Evolutionary conservation across 1,284 basidiomycete species (phyloP).

Genomic region (Vanrija sp.): DNA sequence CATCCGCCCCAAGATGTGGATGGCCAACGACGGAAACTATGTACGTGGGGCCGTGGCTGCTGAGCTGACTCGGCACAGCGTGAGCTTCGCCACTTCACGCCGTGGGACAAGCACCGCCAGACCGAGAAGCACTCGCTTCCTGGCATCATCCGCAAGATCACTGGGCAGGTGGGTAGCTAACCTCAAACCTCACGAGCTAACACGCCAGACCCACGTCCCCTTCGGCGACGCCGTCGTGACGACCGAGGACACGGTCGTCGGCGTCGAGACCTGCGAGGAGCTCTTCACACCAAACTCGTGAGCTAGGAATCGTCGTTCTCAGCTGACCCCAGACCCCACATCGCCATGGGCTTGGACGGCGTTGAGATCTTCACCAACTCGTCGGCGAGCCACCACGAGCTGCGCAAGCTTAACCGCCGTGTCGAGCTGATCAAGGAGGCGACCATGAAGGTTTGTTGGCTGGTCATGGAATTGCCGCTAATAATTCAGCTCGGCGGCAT

Average conservation of each 20-base stretch:
- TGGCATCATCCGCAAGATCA: slow-evolving; percentile 75
- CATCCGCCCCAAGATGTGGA: slow-evolving; percentile 98
- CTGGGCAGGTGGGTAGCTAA: slow-evolving; percentile 67
- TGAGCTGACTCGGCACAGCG: slow-evolving; percentile 50
- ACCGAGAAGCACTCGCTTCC: slow-evolving; percentile 88
- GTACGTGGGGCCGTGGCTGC: slow-evolving; percentile 22
- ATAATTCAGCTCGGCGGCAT: slow-evolving; percentile 76
- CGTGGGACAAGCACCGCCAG: slow-evolving; percentile 83
- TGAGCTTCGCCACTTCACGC: slow-evolving; percentile 92
- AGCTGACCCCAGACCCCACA: slow-evolving; percentile 69
- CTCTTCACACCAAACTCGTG: slow-evolving; percentile 93
- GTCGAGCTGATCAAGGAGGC: slow-evolving; percentile 96
- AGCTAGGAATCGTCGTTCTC: slow-evolving; percentile 6
- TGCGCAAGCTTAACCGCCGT: slow-evolving; percentile 85
- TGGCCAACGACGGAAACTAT: slow-evolving; percentile 98
- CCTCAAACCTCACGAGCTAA: neutral
- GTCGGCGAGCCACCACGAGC: slow-evolving; percentile 93
- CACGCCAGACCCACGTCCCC: slow-evolving; percentile 68
- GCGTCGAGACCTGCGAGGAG: slow-evolving; percentile 95
- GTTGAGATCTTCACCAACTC: slow-evolving; percentile 99
- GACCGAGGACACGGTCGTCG: slow-evolving; percentile 82
- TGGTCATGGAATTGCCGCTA: slow-evolving; percentile 1
- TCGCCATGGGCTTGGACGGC: slow-evolving; percentile 92
- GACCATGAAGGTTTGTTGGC: slow-evolving; percentile 69
- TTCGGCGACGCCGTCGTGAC: slow-evolving; percentile 94